Evolutionary conservation across 2,329 filamentous ascomycete genomes (phyloP), one percentile per base, ranked within the genome.

Genomic region (Sarocladium kiliense): DNA sequence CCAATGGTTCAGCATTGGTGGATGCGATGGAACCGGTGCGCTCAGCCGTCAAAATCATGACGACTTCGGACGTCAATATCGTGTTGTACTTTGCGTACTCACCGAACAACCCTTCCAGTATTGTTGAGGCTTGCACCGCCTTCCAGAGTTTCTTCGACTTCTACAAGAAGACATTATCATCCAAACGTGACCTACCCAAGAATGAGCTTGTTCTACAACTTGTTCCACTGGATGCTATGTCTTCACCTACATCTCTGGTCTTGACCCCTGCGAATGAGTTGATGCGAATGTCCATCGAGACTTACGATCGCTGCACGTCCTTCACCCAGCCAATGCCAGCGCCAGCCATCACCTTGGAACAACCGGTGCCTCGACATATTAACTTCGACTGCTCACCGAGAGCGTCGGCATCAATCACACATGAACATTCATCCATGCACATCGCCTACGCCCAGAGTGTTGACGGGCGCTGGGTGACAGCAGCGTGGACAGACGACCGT

Each of bases 371-470:
- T 11, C 83, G 86, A 25, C 78, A 77, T 26, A 87, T 95, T 54
- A 87, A 89, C 51, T 94, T 95, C 70, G 88, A 89, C 65, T 71
- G 92, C 2, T 79, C 76, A 1, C 70, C 81, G 1, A 83, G 81
- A 14, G 86, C 88, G 2, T 89, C 88, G 0, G 80, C 84, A 18
- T 88, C 90, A 18, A 73, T 93, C 5, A 75, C 94, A 54, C 82
- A 87, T 55, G 89, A 94, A 65, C 90, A 91, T 60, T 88, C 85
- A 0, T 87, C 87, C 63, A 82, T 96, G 27, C 90, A 96, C 66
- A 74, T 95, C 44, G 88, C 87, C 1, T 95, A 95, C 64, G 82
- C 87, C 2, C 79, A 85, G 55, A 92, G 88, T 63, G 76, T 86
- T 11, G 88, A 93, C 66, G 83, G 87, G 19, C 77, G 85, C 9